Evolutionary conservation across 805 yeast species (phyloP).

Genomic region (Teunomyces lycoperdinae): DNA sequence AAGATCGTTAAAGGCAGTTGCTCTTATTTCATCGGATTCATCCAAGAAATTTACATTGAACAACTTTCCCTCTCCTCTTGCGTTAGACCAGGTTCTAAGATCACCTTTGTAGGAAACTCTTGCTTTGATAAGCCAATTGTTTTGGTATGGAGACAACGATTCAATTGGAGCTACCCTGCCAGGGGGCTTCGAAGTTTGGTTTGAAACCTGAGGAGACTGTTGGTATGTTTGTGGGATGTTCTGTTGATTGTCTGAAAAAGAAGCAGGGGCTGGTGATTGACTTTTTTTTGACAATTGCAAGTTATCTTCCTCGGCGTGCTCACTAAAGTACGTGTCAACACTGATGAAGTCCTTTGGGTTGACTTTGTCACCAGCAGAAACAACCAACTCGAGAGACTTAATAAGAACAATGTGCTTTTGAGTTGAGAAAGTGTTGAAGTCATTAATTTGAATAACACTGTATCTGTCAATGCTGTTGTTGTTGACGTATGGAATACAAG

Average conservation of each 20-base stretch:
- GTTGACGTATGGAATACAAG: slow-evolving; percentile 40
- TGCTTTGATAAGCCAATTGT: slow-evolving; percentile 89
- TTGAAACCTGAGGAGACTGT: slow-evolving; percentile 8
- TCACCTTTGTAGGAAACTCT: slow-evolving; percentile 88
- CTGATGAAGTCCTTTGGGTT: slow-evolving; percentile 34
- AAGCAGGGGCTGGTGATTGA: slow-evolving; percentile 8
- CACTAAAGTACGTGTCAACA: slow-evolving; percentile 56
- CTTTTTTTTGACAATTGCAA: slow-evolving; percentile 12
- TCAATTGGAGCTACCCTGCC: slow-evolving; percentile 69
- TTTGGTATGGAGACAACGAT: slow-evolving; percentile 86
- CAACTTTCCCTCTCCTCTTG: slow-evolving; percentile 84
- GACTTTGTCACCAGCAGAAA: slow-evolving; percentile 36
- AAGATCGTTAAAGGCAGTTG: slow-evolving; percentile 87
- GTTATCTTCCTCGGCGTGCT: slow-evolving; percentile 55
- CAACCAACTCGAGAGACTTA: slow-evolving; percentile 44
- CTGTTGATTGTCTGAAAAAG: slow-evolving; percentile 7
- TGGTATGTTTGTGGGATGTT: slow-evolving; percentile 6
- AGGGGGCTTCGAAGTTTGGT: slow-evolving; percentile 8
- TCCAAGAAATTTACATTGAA: slow-evolving; percentile 87
- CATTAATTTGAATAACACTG: slow-evolving; percentile 39
- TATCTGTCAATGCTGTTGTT: slow-evolving; percentile 45
- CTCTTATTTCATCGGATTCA: slow-evolving; percentile 94
- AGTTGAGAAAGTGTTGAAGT: slow-evolving; percentile 45
- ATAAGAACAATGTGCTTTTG: slow-evolving; percentile 49
- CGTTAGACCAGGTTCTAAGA: slow-evolving; percentile 82